Evolutionary conservation across 305 asterid species (phyloP).

Genomic region (Euphrasia arctica): DNA sequence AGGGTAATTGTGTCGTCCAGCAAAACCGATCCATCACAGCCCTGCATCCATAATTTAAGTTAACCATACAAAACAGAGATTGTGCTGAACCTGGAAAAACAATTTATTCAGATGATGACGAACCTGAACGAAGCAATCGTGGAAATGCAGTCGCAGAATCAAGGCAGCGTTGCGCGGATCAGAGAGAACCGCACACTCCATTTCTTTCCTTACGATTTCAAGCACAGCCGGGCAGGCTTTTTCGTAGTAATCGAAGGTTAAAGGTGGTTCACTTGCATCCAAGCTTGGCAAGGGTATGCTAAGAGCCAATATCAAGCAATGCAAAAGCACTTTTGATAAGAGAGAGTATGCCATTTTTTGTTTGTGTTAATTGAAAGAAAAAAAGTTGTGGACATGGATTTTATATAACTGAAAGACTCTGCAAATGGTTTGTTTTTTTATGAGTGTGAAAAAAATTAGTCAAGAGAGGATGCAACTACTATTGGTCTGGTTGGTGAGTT

Average conservation of each 20-base stretch:
- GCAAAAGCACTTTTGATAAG: conserved; percentile 37
- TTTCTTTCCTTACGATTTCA: conserved; percentile 66
- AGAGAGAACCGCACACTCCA: conserved; percentile 86
- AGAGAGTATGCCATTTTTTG: conserved; percentile 31
- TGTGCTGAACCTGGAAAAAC: not conserved
- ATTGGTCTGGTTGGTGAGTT: conserved; percentile 54
- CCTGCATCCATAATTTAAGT: conserved; percentile 38
- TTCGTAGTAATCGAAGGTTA: conserved; percentile 67
- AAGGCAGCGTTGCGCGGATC: conserved; percentile 93
- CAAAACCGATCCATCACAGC: conserved; percentile 87
- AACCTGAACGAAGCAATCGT: conserved; percentile 93
- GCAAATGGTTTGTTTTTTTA: conserved; percentile 26
- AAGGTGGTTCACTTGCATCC: conserved; percentile 57
- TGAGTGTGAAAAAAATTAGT: conserved; percentile 42
- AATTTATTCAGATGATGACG: conserved; percentile 18
- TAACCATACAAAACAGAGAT: not conserved
- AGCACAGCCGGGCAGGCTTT: conserved; percentile 63
- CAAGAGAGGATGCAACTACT: conserved; percentile 88
- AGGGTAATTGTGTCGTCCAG: conserved; percentile 74
- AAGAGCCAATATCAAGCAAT: conserved; percentile 31
- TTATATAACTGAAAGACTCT: conserved; percentile 39
- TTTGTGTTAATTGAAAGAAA: conserved; percentile 18
- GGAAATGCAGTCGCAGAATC: conserved; percentile 77
- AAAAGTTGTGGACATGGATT: conserved; percentile 33
- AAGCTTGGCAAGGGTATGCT: conserved; percentile 23